phyloP scores from a whole-genome alignment of 192 early-diverging fungal species.

The Backusella mclennaniae region DNA sequence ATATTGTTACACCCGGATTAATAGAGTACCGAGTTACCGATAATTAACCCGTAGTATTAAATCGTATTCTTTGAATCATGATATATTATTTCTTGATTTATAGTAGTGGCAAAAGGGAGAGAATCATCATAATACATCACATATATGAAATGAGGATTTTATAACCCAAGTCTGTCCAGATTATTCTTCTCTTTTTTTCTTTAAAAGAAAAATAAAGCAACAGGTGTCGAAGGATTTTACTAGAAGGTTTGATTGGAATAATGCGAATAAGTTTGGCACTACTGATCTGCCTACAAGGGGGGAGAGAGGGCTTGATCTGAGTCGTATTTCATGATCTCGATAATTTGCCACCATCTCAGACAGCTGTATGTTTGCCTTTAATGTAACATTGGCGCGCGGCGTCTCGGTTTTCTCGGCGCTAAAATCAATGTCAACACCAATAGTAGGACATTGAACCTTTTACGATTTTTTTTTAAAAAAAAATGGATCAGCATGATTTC shows the following conservation, averaged over 20 bases:
- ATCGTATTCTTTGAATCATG: neutral
- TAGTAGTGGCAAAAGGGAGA: neutral
- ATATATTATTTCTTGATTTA: too few species aligned
- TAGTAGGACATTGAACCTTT: constrained; percentile 28
- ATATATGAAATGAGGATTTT: neutral
- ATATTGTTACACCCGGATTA: neutral
- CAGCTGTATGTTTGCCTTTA: constrained; percentile 37
- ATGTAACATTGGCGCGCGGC: constrained; percentile 77
- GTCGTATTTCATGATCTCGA: constrained; percentile 59
- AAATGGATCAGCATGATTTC: neutral
- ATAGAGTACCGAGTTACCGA: neutral
- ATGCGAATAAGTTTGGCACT: constrained; percentile 67
- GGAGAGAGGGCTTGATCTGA: constrained; percentile 40
- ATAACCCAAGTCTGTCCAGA: neutral
- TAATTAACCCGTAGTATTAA: neutral
- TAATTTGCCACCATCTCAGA: constrained; percentile 31
- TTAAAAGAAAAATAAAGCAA: neutral
- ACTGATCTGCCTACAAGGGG: constrained; percentile 72
- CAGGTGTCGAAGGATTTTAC: constrained; percentile 66
- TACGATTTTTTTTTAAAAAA: neutral
- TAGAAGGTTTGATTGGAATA: constrained; percentile 75
- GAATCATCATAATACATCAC: neutral
- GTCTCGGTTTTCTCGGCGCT: constrained; percentile 56
- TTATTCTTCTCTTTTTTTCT: neutral
- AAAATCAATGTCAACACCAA: constrained; percentile 43